Evolutionary conservation across 208 protist species (phyloP).

Genomic region (Phytomonas francai): DNA sequence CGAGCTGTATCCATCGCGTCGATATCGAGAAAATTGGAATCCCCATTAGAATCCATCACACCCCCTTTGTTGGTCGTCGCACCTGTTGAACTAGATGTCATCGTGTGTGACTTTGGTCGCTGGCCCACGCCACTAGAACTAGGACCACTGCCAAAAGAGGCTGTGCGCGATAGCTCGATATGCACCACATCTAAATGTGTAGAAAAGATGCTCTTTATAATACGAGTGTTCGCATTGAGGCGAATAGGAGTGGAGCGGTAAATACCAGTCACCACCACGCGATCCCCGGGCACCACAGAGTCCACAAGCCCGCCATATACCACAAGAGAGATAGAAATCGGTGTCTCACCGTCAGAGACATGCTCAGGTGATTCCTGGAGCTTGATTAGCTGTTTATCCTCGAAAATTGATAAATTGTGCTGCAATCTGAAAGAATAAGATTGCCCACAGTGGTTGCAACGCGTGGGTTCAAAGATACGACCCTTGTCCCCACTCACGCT

Average conservation of each 20-base stretch:
- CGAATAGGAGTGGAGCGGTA: conserved; percentile 92
- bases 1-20: conserved; percentile 38
- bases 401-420: conserved; percentile 94
- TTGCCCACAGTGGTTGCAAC: conserved; percentile 88
- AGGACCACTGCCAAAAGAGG: conserved; percentile 19
- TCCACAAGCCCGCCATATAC: conserved; percentile 96
- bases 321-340: conserved; percentile 94
- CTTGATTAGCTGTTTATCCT: conserved; percentile 96
- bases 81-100: not conserved
- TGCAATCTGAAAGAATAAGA: conserved; percentile 87
- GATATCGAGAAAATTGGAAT: not conserved
- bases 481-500: conserved; percentile 84
- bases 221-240: conserved; percentile 91
- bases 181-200: conserved; percentile 97
- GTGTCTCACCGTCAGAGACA: conserved; percentile 99
- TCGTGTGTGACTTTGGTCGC: not conserved
- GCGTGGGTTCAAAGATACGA: conserved; percentile 94
- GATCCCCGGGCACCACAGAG: conserved; percentile 94
- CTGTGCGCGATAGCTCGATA: conserved; percentile 84
- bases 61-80: not conserved
- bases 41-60: not conserved
- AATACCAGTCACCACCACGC: conserved; percentile 97
- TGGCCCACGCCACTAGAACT: not conserved
- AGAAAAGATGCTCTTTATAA: conserved; percentile 92
- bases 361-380: conserved; percentile 97